A percentile compares a stretch with the other conserved stretches of the same genome.
These are phyloP conservation scores for Lepraria neglecta DNA, from an alignment of 495 filamentous ascomycete species.

Conservation along the genomic window DNA sequence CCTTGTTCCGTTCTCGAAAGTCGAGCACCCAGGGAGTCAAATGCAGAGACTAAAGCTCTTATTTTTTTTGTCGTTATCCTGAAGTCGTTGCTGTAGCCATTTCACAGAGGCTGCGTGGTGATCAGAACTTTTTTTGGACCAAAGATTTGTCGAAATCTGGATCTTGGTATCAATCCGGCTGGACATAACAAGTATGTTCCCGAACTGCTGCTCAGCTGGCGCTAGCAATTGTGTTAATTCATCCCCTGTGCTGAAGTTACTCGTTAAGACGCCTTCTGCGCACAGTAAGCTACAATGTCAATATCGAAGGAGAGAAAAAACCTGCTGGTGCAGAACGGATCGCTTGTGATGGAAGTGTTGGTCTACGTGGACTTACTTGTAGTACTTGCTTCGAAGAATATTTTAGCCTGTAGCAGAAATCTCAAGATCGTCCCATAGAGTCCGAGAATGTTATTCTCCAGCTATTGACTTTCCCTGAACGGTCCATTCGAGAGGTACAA, in stretches of 20 bases:
- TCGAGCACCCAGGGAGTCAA: not conserved
- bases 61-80: not conserved
- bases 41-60: not conserved
- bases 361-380: not conserved
- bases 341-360: not conserved
- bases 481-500: not conserved
- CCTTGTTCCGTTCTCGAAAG: not conserved
- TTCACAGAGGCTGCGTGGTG: not conserved
- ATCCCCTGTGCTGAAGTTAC: not conserved
- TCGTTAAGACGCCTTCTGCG: not conserved
- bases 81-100: not conserved
- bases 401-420: not conserved
- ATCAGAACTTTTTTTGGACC: not conserved
- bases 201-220: not conserved
- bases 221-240: not conserved
- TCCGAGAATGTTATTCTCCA: not conserved
- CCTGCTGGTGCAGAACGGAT: too few relatives aligned
- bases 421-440: not conserved
- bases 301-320: too few relatives aligned
- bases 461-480: not conserved
- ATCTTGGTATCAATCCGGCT: not conserved
- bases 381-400: not conserved
- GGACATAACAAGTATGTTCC: not conserved
- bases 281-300: not conserved
- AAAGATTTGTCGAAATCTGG: not conserved